phyloP scores from a whole-genome alignment of 495 filamentous ascomycete genomes.

The Penicillium atrosanguineum region DNA sequence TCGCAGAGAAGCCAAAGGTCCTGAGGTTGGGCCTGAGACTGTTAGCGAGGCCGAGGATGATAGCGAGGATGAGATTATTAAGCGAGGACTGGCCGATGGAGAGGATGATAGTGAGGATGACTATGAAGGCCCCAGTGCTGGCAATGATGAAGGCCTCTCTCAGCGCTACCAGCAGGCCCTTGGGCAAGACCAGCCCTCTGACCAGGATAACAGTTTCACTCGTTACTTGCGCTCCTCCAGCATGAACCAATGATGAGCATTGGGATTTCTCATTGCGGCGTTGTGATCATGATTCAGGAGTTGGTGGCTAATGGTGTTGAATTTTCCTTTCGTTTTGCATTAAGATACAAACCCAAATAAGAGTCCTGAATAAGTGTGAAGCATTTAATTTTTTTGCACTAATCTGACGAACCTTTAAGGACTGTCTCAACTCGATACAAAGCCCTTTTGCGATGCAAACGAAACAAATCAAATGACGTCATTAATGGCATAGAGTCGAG shows the following conservation, averaged over 20 bases:
- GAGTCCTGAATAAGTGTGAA: background rate
- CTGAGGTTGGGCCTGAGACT: slow-evolving; percentile 39
- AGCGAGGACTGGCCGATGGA: slow-evolving; percentile 28
- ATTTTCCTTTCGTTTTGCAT: slow-evolving; percentile 1
- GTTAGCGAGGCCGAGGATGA: slow-evolving; percentile 53
- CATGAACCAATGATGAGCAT: slow-evolving; percentile 29
- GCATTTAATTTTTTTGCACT: background rate
- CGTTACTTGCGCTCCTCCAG: slow-evolving; percentile 44
- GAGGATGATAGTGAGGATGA: slow-evolving; percentile 40
- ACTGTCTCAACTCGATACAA: too few relatives aligned
- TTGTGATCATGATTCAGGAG: slow-evolving; percentile 13
- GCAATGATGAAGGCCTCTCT: slow-evolving; percentile 40
- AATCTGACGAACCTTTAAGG: background rate
- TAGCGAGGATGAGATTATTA: slow-evolving; percentile 34
- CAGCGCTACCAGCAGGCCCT: slow-evolving; percentile 48
- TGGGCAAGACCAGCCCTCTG: slow-evolving; percentile 26
- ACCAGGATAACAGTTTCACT: slow-evolving; percentile 48
- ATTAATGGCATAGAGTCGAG: background rate
- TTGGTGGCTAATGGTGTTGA: slow-evolving; percentile 10
- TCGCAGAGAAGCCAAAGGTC: slow-evolving; percentile 23
- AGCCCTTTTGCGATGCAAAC: slow-evolving; percentile 2
- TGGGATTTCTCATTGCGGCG: slow-evolving; percentile 4
- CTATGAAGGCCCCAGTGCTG: slow-evolving; percentile 29
- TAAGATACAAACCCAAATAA: background rate
- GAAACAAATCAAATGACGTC: slow-evolving; percentile 16